Evolutionary conservation across 2,329 filamentous ascomycete species (phyloP).

Genomic region (Diaporthe velutina): DNA sequence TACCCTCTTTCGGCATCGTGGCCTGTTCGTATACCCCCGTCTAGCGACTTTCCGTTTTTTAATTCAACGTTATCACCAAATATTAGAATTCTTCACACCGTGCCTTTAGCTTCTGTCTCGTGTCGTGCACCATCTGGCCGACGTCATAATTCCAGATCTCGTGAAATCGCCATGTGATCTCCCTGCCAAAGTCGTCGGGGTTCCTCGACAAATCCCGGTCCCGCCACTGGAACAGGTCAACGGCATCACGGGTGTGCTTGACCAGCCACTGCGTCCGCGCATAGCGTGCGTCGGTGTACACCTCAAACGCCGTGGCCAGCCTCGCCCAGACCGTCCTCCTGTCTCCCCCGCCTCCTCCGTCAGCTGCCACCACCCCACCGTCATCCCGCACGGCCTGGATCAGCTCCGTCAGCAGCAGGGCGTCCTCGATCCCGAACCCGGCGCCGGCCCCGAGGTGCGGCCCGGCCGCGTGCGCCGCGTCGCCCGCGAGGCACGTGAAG

Average conservation of each 20-base stretch:
- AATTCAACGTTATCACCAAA: background rate
- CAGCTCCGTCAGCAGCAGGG: slow-evolving; percentile 56
- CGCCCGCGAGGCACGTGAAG: slow-evolving; percentile 63
- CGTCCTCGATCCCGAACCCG: slow-evolving; percentile 69
- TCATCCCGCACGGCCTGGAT: slow-evolving; percentile 42
- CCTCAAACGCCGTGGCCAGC: slow-evolving; percentile 48
- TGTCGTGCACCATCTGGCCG: slow-evolving; percentile 48
- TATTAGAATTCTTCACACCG: background rate
- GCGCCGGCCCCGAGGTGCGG: slow-evolving; percentile 70
- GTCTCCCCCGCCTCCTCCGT: background rate
- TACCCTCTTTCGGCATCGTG: background rate
- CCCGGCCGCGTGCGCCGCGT: slow-evolving; percentile 68
- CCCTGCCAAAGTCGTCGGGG: slow-evolving; percentile 51
- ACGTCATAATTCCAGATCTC: slow-evolving; percentile 55
- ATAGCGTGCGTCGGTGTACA: slow-evolving; percentile 53
- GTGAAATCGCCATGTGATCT: slow-evolving; percentile 52
- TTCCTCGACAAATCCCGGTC: slow-evolving; percentile 48
- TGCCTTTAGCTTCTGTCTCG: background rate
- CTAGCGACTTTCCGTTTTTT: slow-evolving; percentile 11
- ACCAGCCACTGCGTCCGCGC: slow-evolving; percentile 60
- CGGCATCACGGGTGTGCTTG: slow-evolving; percentile 52
- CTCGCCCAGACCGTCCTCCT: background rate
- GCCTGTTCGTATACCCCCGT: slow-evolving; percentile 34
- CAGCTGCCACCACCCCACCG: slow-evolving; percentile 11
- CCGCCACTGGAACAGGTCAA: slow-evolving; percentile 56